Evolutionary conservation across 1,139 yeast species (phyloP).

Genomic region (Kodamaea sp.): DNA sequence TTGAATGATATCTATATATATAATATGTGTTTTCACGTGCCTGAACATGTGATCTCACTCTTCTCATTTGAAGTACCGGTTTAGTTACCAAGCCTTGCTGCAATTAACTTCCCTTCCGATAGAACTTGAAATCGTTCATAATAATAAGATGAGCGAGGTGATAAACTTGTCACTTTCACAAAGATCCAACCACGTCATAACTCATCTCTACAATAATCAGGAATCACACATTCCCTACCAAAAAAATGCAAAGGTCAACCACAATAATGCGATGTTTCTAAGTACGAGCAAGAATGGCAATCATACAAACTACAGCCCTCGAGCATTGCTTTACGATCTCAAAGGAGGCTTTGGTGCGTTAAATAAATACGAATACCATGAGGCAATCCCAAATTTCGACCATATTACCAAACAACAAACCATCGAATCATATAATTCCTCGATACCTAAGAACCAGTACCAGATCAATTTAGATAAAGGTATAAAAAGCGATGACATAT

Average conservation of each 20-base stretch:
- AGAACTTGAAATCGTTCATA: too few relatives aligned
- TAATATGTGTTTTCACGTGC: too few relatives aligned
- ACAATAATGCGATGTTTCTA: slow-evolving; percentile 35
- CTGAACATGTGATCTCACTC: too few relatives aligned
- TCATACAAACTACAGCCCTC: slow-evolving; percentile 70
- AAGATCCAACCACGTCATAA: slow-evolving; percentile 65
- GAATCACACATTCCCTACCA: slow-evolving; percentile 64
- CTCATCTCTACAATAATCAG: slow-evolving; percentile 82
- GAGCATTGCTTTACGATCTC: slow-evolving; percentile 78
- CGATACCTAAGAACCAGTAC: slow-evolving; percentile 49
- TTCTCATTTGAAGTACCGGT: too few relatives aligned
- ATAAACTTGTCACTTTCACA: slow-evolving; percentile 73
- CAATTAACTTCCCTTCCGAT: neutral
- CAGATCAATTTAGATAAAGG: slow-evolving; percentile 64
- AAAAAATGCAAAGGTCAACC: slow-evolving; percentile 25
- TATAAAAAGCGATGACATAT: slow-evolving; percentile 18
- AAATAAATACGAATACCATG: slow-evolving; percentile 53
- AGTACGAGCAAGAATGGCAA: slow-evolving; percentile 37
- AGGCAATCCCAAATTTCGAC: slow-evolving; percentile 15
- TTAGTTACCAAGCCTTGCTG: slow-evolving; percentile 1
- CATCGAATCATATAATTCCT: slow-evolving; percentile 9
- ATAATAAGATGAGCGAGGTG: slow-evolving; percentile 63
- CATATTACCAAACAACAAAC: slow-evolving; percentile 8
- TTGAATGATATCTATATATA: too few relatives aligned
- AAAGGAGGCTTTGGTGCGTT: slow-evolving; percentile 65